Base-by-base conservation (phyloP, 2,329 filamentous ascomycete genomes). In the Fusarium subglutinans region DNA sequence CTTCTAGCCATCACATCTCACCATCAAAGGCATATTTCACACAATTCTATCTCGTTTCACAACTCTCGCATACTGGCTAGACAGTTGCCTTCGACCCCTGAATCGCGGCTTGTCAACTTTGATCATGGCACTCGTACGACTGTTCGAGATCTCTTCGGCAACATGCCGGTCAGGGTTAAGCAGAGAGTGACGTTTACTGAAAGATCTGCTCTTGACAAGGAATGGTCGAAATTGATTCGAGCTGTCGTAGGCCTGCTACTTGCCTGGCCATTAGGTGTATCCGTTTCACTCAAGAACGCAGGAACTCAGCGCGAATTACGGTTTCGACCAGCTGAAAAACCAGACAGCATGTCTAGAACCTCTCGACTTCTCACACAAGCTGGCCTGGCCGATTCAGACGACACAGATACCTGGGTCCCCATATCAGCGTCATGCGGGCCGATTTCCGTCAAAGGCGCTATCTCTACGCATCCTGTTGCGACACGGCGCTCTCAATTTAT, bases 111-210 rank as follows among this genome's bases (percentile, higher is more conserved):
- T 12, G 76, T 86, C 14, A 84, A 82, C 41, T 88, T 87, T 63
- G 81, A 84, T 26, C 90, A 94, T 83, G 96, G 96, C 9, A 98
- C 95, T 0, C 89, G 90, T 35, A 90, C 96, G 5, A 88, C 87
- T 1, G 92, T 97, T 11, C 90, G 91, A 63, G 92, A 98, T 80
- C 85, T 98, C 2, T 98, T 98, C 82, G 95, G 95, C 1, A 93
- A 91, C 66, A 94, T 98, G 90, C 95, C 96, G 1, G 96, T 98
- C 18, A 91, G 96, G 20, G 92, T 97, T 33, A 97, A 96, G 80
- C 93, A 95, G 76, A 89, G 95, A 71, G 89, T 90, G 0, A 76
- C 89, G 0, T 75, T 90, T 7, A 83, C 86, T 44, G 84, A 90
- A 77, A 86, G 85, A 74, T 74, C 86, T 17, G 79, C 85, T 30